These are phyloP conservation scores for Cercospora sesami DNA, from an alignment of 2,329 filamentous ascomycete species.

Conservation along the genomic window DNA sequence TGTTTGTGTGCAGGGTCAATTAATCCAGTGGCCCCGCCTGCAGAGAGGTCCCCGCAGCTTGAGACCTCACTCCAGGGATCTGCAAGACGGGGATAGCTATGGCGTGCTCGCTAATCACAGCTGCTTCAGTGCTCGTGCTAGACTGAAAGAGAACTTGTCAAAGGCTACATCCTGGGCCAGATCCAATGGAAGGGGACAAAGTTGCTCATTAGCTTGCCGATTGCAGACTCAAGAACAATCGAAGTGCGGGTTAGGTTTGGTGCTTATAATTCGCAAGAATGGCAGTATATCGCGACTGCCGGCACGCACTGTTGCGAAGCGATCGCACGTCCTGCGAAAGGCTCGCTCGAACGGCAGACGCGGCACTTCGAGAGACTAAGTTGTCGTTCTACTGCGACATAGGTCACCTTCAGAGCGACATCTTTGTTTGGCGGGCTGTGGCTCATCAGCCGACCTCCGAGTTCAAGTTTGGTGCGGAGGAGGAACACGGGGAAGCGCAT, in stretches of 20 bases:
- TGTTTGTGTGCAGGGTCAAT: slow-evolving; percentile 8
- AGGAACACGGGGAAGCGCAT: background rate
- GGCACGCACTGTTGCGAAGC: background rate
- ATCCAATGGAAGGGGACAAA: background rate
- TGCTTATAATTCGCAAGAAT: slow-evolving; percentile 8
- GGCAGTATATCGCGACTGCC: slow-evolving; percentile 10
- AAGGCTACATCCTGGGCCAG: background rate
- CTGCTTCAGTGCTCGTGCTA: slow-evolving; percentile 9
- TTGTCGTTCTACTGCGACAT: background rate
- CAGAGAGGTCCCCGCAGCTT: slow-evolving; percentile 10
- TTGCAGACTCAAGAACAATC: background rate
- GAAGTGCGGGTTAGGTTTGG: slow-evolving; percentile 1
- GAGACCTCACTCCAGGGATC: slow-evolving; percentile 9
- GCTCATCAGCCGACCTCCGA: background rate
- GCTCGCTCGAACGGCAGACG: slow-evolving; percentile 3
- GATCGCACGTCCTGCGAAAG: background rate
- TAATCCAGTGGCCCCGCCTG: slow-evolving; percentile 1
- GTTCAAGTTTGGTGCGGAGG: background rate
- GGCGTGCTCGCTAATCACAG: slow-evolving; percentile 11
- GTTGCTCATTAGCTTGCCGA: background rate
- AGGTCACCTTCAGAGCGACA: background rate
- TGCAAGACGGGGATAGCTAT: slow-evolving; percentile 13
- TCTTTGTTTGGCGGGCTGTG: background rate
- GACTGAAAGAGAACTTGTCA: background rate
- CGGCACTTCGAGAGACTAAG: background rate